Base-by-base conservation (phyloP, 768 basidiomycete species). In the Naganishia friedmannii region DNA sequence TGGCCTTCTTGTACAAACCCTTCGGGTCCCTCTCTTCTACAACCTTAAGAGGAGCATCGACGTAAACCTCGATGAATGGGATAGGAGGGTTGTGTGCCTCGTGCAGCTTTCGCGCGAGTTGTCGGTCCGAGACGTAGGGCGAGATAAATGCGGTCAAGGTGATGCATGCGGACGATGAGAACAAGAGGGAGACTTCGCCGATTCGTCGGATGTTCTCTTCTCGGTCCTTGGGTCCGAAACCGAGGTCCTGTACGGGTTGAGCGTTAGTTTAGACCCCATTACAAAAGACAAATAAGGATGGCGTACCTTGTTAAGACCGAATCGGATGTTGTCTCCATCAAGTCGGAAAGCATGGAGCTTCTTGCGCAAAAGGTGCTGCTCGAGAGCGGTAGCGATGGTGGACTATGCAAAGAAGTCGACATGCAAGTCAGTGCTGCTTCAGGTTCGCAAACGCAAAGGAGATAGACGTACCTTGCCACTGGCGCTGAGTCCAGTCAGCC, bases 61-160 rank as follows among this genome's bases (percentile, higher is more conserved):
- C 85, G 77, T 88, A 99, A 46, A 98, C 93, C 83, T 99, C 96
- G 70, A 99, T 79, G 82, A 99, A 98, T 46, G 88, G 87, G 53
- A 98, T 82, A 21, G 74, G 65, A 7, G 80, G 77, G 21, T 85
- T 84, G 1, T 87, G 84, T 60, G 87, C 84, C 57, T 87, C 85
- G 81, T 99, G 95, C 32, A 98, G 85, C 70, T 88, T 84, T 53
- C 96, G 88, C 26, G 91, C 96, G 56, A 89, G 79, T 15, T 86
- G 85, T 39, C 96, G 88, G 84, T 99, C 95, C 17, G 87, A 86
- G 58, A 87, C 85, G 82, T 98, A 97, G n/a, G 96, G 96, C 0
- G 96, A 98, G 82, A 99, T 99, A 83, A 99, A 99, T 15, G 96
- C 94, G 21, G 96, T 95, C 78, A 97, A 85, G 21, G 90, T 85